phyloP scores from a whole-genome alignment of 495 filamentous ascomycete genomes.

The Talaromyces proteolyticus region DNA sequence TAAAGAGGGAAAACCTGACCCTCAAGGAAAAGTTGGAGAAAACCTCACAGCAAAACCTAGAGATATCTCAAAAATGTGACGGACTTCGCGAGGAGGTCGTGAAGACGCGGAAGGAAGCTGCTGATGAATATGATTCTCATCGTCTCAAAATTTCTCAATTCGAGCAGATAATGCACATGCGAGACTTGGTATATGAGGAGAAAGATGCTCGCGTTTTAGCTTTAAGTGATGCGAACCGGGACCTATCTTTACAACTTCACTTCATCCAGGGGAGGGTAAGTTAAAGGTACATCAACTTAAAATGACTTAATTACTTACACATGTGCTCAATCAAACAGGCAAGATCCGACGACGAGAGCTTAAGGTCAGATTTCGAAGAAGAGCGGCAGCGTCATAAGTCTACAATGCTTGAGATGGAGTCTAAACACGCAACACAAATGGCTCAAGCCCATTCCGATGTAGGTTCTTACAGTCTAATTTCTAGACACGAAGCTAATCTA shows the following conservation, averaged over 20 bases:
- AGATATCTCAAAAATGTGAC: not conserved
- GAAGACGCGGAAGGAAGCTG: slow-evolving; percentile 11
- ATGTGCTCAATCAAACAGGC: slow-evolving; percentile 17
- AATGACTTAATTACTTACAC: slow-evolving; percentile 4
- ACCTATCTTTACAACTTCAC: slow-evolving; percentile 13
- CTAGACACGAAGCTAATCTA: not conserved
- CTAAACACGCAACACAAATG: slow-evolving; percentile 12
- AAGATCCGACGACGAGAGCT: slow-evolving; percentile 13
- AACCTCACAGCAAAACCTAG: slow-evolving; percentile 1
- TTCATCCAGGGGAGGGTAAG: slow-evolving; percentile 24
- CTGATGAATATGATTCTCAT: slow-evolving; percentile 10
- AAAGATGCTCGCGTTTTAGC: slow-evolving; percentile 23
- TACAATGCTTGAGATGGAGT: slow-evolving; percentile 13
- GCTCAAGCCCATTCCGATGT: slow-evolving; percentile 19
- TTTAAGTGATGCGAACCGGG: slow-evolving; percentile 13
- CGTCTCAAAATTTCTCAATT: slow-evolving; percentile 13
- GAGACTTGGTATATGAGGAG: slow-evolving; percentile 8
- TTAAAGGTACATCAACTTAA: not conserved
- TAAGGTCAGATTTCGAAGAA: slow-evolving; percentile 15
- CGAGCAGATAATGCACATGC: slow-evolving; percentile 13
- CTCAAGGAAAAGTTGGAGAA: slow-evolving; percentile 13
- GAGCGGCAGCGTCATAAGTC: slow-evolving; percentile 14
- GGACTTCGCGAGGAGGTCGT: not conserved
- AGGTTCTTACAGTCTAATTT: not conserved
- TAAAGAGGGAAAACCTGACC: slow-evolving; percentile 15